Evolutionary conservation across 1,139 yeast genomes (phyloP), one percentile per base, ranked within the genome.

Genomic region (Pichia sp.): DNA sequence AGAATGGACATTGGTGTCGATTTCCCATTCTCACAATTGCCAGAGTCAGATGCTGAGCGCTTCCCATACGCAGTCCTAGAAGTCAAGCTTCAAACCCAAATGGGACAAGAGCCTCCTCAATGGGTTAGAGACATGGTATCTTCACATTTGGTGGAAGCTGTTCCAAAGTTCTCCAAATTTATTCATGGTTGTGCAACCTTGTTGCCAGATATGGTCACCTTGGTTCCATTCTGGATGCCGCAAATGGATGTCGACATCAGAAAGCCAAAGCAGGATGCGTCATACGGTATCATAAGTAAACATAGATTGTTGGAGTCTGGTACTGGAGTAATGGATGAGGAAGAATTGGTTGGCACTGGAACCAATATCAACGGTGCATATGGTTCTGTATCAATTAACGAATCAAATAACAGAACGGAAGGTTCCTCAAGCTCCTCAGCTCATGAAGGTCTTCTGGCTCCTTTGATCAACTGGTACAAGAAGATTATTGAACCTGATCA

Each of bases 1-100:
- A 84, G 99, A 74, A 90, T 85, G 85, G 99, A 93, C 71, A 93
- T 93, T 69, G 99, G 99, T 47, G 95, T 93, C 43, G 97, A 93
- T 72, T 93, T 84, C 81, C 99, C 99, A 46, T 93, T 93, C 70
- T 75, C 76, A 54, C 97, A 93, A 71, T 77, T 93, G 54, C 82
- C 92, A 2, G 93, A 87, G 48, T 78, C 80, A 60, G 99, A 93
- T 68, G 82, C 87, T 52, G 93, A 93, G 67, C 79, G 97, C 64
- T 93, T 93, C 74, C 99, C 99, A 13, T 93, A 93, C 70, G 99
- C 99, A 1, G 97, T 93, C 49, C 77, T 93, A 62, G 99, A 93
- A 74, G 99, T 93, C 57, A 93, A 93, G 73, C 79, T 93, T 62
- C 99, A 93, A 73, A 93, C 99, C 7, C 99, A 93, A 74, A 69